A percentile compares a stretch with the other conserved stretches of the same genome.
These are phyloP conservation scores for Ceratobasidium sp. DNA, from an alignment of 1,284 basidiomycete genomes.

Conservation along the genomic window DNA sequence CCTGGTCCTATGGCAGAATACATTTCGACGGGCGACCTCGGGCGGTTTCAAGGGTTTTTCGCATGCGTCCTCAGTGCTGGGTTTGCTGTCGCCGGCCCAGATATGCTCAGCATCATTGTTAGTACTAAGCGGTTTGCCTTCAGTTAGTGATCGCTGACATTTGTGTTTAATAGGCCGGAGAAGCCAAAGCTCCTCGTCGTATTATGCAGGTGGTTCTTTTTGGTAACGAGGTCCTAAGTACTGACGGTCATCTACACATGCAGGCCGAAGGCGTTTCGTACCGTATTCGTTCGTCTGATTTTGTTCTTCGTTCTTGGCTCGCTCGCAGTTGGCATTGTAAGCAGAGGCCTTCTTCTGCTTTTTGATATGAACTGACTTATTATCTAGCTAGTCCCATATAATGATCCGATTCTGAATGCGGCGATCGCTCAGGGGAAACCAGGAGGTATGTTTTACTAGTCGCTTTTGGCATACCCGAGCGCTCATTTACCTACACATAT, in stretches of 20 bases:
- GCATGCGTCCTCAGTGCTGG: slow-evolving; percentile 42
- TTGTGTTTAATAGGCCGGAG: slow-evolving; percentile 36
- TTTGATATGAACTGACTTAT: neutral
- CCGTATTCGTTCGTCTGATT: slow-evolving; percentile 38
- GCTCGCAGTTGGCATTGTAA: slow-evolving; percentile 44
- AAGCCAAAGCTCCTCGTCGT: slow-evolving; percentile 41
- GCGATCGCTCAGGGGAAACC: slow-evolving; percentile 38
- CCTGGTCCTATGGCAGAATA: slow-evolving; percentile 47
- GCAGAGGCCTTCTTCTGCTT: neutral
- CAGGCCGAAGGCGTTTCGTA: slow-evolving; percentile 42
- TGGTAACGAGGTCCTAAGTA: neutral
- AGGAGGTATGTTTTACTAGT: slow-evolving; percentile 20
- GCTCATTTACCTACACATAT: neutral
- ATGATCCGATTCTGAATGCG: slow-evolving; percentile 31
- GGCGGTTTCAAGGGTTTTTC: slow-evolving; percentile 37
- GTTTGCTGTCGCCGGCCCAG: slow-evolving; percentile 44
- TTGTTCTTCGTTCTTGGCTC: slow-evolving; percentile 46
- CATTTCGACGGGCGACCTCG: slow-evolving; percentile 36
- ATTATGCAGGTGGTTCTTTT: slow-evolving; percentile 30
- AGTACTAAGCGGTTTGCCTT: neutral
- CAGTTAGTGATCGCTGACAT: neutral
- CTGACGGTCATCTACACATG: neutral
- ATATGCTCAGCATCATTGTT: slow-evolving; percentile 44
- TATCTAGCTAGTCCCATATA: slow-evolving; percentile 39
- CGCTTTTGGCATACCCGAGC: neutral